Percentiles rank a stretch among this genome's conserved stretches.
phyloP scores from a whole-genome alignment of 2,329 filamentous ascomycete genomes.

The Pseudocercospora fijiensis region DNA sequence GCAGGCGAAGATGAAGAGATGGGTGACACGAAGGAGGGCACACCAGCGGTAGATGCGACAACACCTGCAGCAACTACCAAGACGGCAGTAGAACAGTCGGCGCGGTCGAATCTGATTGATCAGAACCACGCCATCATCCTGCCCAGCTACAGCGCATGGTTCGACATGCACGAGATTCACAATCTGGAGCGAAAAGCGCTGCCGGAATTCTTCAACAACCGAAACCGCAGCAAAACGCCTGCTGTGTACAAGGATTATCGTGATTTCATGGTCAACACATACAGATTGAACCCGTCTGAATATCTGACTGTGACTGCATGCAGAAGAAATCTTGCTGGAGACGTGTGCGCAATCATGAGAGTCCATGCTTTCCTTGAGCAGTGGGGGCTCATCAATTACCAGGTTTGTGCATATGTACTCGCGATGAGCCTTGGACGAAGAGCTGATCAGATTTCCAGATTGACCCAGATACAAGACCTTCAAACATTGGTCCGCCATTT shows the following conservation, averaged over 20 bases:
- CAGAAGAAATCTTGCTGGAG: conserved; percentile 87
- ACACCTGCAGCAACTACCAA: conserved; percentile 63
- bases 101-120: conserved; percentile 84
- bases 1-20: conserved; percentile 46
- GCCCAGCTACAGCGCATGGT: conserved; percentile 97
- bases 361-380: conserved; percentile 97
- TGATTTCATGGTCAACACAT: conserved; percentile 99
- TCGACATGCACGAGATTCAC: conserved; percentile 94
- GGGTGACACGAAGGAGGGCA: conserved; percentile 59
- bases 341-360: conserved; percentile 98
- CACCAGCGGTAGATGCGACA: conserved; percentile 27
- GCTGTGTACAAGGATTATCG: conserved; percentile 98
- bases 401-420: conserved; percentile 55
- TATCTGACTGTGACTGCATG: conserved; percentile 97
- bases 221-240: conserved; percentile 96
- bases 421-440: too few species aligned
- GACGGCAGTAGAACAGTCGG: conserved; percentile 76
- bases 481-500: conserved; percentile 92
- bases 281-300: conserved; percentile 90
- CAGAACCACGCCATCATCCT: conserved; percentile 96
- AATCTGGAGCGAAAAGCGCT: conserved; percentile 90
- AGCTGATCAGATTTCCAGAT: conserved; percentile 58
- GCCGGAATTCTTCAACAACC: conserved; percentile 97
- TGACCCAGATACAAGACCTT: conserved; percentile 90
- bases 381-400: conserved; percentile 98